Percentiles rank a stretch among this genome's conserved stretches.
phyloP scores from a whole-genome alignment of 352 stramenopile genomes.

The Halophytophthora batemanensis region DNA sequence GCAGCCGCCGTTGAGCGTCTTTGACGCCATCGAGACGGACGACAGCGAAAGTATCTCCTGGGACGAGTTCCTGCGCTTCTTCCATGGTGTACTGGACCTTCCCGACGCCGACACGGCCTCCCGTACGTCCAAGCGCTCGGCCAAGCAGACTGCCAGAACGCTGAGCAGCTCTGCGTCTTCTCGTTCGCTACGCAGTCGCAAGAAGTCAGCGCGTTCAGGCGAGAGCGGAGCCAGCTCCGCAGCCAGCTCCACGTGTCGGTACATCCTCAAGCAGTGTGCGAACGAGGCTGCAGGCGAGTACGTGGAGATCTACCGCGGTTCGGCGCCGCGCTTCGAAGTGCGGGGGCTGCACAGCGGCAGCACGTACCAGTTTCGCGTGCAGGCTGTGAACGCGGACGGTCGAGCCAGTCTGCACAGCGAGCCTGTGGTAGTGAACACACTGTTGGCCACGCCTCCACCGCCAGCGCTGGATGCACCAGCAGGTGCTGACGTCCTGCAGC shows the following conservation, averaged over 20 bases:
- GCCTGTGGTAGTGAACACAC: constrained; percentile 78
- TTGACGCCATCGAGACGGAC: constrained; percentile 88
- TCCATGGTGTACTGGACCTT: constrained; percentile 58
- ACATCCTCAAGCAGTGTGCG: constrained; percentile 86
- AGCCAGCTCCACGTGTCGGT: constrained; percentile 39
- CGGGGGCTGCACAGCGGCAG: constrained; percentile 75
- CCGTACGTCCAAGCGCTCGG: constrained; percentile 13
- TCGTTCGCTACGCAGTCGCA: constrained; percentile 12
- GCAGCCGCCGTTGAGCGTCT: constrained; percentile 59
- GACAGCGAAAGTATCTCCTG: constrained; percentile 88
- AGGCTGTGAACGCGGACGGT: constrained; percentile 78
- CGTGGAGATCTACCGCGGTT: constrained; percentile 81
- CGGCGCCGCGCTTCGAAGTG: constrained; percentile 63
- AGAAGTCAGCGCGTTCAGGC: constrained; percentile 14
- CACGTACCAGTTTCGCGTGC: constrained; percentile 89
- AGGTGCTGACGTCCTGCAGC: constrained; percentile 31
- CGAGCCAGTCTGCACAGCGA: constrained; percentile 67
- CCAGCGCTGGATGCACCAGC: constrained; percentile 39
- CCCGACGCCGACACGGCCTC: constrained; percentile 18
- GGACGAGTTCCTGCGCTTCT: constrained; percentile 81
- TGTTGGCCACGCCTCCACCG: constrained; percentile 64
- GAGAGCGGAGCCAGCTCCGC: constrained; percentile 1
- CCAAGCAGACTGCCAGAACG: constrained; percentile 10
- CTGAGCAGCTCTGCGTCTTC: constrained; percentile 17
- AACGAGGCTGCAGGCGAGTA: constrained; percentile 80